Evolutionary conservation across 106 monocot species (phyloP).

Genomic region (Amphibolis antarctica): DNA sequence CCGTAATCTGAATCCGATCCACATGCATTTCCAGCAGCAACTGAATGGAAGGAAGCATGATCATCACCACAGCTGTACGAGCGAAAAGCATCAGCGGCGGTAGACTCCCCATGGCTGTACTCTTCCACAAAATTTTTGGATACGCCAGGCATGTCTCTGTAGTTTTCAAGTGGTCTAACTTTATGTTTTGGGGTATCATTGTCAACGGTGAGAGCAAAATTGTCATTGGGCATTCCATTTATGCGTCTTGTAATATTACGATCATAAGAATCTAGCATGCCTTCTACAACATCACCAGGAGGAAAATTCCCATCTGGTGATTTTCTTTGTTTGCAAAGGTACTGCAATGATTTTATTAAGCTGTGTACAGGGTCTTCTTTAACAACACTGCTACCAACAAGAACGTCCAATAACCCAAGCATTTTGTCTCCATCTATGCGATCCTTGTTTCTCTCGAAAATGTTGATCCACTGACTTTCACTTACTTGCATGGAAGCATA

Average conservation of each 20-base stretch:
- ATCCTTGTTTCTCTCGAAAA: conserved; percentile 37
- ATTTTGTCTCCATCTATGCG: conserved; percentile 26
- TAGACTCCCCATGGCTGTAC: not conserved
- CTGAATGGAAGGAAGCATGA: not conserved
- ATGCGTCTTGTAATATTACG: not conserved
- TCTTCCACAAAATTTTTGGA: not conserved
- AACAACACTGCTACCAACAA: conserved; percentile 23
- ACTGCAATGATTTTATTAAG: conserved; percentile 46
- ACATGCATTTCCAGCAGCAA: not conserved
- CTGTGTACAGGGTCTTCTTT: conserved; percentile 42
- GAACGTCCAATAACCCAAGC: conserved; percentile 23
- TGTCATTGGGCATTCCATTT: not conserved
- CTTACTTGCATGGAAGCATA: conserved; percentile 50
- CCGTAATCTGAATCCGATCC: not conserved
- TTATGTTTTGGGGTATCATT: not conserved
- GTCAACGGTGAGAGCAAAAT: not conserved
- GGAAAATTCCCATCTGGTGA: not conserved
- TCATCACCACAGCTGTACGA: not conserved
- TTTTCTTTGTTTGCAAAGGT: conserved; percentile 8
- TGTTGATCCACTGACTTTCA: conserved; percentile 25
- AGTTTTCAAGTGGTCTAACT: not conserved
- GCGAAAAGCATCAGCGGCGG: not conserved
- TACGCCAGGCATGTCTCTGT: not conserved
- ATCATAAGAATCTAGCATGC: not conserved
- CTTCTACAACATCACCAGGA: not conserved